These are phyloP conservation scores for Pinus taeda DNA, from an alignment of 75 land plant genomes.

Conservation along the genomic window DNA sequence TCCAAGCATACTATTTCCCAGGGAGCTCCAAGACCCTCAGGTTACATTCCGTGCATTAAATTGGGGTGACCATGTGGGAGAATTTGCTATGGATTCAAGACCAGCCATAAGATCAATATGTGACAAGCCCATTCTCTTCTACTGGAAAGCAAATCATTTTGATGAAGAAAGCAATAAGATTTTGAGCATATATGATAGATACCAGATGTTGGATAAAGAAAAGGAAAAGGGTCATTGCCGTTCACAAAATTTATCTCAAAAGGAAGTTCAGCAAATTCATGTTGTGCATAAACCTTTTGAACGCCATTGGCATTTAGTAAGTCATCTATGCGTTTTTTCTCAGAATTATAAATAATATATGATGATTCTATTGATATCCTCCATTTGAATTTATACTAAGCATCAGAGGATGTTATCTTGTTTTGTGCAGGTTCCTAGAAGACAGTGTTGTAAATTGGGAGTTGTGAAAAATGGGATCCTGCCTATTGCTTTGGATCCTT, in stretches of 20 bases:
- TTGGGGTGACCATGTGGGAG: slow-evolving; percentile 14
- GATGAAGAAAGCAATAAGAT: neutral
- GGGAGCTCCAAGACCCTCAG: slow-evolving; percentile 8
- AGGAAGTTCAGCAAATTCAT: slow-evolving; percentile 1
- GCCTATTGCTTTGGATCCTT: neutral
- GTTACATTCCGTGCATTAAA: slow-evolving; percentile 11
- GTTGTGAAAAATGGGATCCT: slow-evolving; percentile 1
- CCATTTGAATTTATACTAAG: neutral
- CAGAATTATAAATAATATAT: neutral
- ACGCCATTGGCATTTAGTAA: slow-evolving; percentile 8
- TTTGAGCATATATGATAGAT: slow-evolving; percentile 2
- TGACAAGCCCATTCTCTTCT: slow-evolving; percentile 8
- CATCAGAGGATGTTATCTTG: neutral
- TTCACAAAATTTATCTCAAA: neutral
- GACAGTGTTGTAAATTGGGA: slow-evolving; percentile 7
- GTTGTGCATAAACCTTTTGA: slow-evolving; percentile 9
- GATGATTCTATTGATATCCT: neutral
- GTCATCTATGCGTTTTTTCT: neutral
- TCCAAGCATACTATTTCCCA: slow-evolving; percentile 37
- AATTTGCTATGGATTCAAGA: slow-evolving; percentile 12
- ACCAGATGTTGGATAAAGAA: neutral
- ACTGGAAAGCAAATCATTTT: neutral
- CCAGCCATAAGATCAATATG: neutral
- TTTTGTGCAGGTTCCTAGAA: slow-evolving; percentile 8
- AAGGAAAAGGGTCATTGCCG: neutral